Evolutionary conservation across 306 rosid genomes (phyloP).

Genomic region (Dryas drummondii): DNA sequence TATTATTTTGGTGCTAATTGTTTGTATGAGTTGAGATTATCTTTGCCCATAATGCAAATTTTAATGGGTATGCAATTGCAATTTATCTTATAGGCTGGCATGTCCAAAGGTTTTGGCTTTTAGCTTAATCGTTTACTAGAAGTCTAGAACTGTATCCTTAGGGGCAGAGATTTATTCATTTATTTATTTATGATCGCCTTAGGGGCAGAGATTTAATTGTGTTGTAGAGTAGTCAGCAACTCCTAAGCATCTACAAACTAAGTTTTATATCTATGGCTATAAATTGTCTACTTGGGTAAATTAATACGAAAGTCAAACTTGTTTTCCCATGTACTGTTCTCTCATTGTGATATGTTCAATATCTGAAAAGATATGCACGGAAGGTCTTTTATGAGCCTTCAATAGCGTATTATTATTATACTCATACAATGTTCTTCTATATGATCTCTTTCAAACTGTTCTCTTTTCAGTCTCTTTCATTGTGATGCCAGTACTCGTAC

Average conservation of each 20-base stretch:
- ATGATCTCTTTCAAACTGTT: not conserved
- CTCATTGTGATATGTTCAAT: not conserved
- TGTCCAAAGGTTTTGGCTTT: slow-evolving; percentile 6
- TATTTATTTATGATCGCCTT: too few relatives aligned
- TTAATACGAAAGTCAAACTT: not conserved
- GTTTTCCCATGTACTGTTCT: not conserved
- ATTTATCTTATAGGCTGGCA: not conserved
- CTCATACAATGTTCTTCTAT: not conserved
- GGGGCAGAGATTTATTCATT: not conserved
- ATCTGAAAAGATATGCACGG: not conserved
- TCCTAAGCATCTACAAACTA: not conserved
- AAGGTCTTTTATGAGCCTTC: not conserved
- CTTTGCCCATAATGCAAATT: not conserved
- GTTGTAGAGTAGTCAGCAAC: not conserved
- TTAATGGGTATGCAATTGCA: not conserved
- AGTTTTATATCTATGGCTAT: not conserved
- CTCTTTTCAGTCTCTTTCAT: not conserved
- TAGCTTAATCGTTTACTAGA: not conserved
- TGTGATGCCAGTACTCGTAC: not conserved
- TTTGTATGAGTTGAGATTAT: not conserved
- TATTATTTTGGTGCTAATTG: not conserved
- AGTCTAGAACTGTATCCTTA: not conserved
- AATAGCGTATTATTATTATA: not conserved
- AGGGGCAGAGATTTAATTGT: too few relatives aligned
- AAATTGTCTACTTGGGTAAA: not conserved